Conservation (phyloP, 75 land plant species). For the Ceratopteris richardii region DNA sequence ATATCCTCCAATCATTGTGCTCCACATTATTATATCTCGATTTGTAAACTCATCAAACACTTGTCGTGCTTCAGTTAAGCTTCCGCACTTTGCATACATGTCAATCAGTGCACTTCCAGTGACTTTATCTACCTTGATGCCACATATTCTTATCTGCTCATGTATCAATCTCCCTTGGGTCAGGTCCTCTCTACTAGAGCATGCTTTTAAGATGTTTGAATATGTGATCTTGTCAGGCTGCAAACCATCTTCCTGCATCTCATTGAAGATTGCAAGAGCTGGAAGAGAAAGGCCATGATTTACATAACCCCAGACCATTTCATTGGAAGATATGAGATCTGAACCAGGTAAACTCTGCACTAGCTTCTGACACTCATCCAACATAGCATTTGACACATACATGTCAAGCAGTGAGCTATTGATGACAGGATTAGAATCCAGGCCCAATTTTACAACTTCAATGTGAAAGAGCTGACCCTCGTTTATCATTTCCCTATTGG, state of each 20-base stretch:
- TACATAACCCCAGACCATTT: constrained; percentile 46
- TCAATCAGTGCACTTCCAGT: constrained; percentile 51
- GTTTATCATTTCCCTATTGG: not conserved
- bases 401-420: not conserved
- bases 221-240: constrained; percentile 40
- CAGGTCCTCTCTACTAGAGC: constrained; percentile 19
- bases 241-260: constrained; percentile 38
- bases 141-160: constrained; percentile 22
- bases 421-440: not conserved
- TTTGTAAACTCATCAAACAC: constrained; percentile 47
- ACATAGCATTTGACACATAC: not conserved
- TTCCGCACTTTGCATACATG: constrained; percentile 58
- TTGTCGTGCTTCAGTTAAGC: constrained; percentile 28
- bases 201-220: constrained; percentile 45
- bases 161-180: constrained; percentile 33
- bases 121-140: constrained; percentile 28
- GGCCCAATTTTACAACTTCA: constrained; percentile 1
- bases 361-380: constrained; percentile 3
- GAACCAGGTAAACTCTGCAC: not conserved
- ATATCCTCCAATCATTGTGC: constrained; percentile 58
- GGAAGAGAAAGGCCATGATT: constrained; percentile 22
- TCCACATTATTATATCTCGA: constrained; percentile 52
- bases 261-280: constrained; percentile 23
- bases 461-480: constrained; percentile 5
- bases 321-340: constrained; percentile 28